phyloP scores from a whole-genome alignment of 1,284 basidiomycete species.

The Rhizopogon hawkerae region DNA sequence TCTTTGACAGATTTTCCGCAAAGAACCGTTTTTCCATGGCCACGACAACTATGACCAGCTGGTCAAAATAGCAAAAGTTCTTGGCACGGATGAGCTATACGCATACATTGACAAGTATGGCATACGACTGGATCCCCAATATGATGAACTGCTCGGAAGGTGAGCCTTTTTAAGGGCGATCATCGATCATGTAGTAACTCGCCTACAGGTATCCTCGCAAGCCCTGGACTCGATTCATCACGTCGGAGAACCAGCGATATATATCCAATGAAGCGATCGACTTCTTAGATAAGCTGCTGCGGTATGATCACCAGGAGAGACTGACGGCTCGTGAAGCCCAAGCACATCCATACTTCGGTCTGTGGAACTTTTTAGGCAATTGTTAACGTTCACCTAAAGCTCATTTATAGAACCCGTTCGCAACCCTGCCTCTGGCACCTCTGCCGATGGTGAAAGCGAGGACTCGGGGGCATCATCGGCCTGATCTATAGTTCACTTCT shows the following conservation, averaged over 20 bases:
- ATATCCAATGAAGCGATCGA: conserved; percentile 98
- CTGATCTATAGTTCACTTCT: conserved; percentile 21
- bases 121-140: conserved; percentile 86
- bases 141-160: conserved; percentile 84
- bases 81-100: conserved; percentile 94
- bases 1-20: conserved; percentile 81
- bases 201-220: conserved; percentile 75
- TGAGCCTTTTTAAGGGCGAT: conserved; percentile 17
- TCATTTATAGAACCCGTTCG: conserved; percentile 51
- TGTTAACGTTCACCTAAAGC: neutral
- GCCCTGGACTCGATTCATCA: conserved; percentile 91
- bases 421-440: conserved; percentile 31
- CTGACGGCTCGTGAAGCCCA: conserved; percentile 91
- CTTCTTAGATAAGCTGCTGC: conserved; percentile 90
- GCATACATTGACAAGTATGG: conserved; percentile 89
- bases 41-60: conserved; percentile 99
- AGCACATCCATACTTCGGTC: conserved; percentile 84
- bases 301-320: conserved; percentile 96
- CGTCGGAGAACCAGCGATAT: conserved; percentile 92
- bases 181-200: conserved; percentile 1
- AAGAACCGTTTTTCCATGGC: conserved; percentile 99
- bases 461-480: conserved; percentile 57
- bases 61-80: conserved; percentile 96
- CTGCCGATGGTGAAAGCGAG: conserved; percentile 64
- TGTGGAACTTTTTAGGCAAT: conserved; percentile 13